Evolutionary conservation across 129 eudicot species (phyloP), one percentile per base, ranked within the genome.

Genomic region (Centrapalus pauciflorus): DNA sequence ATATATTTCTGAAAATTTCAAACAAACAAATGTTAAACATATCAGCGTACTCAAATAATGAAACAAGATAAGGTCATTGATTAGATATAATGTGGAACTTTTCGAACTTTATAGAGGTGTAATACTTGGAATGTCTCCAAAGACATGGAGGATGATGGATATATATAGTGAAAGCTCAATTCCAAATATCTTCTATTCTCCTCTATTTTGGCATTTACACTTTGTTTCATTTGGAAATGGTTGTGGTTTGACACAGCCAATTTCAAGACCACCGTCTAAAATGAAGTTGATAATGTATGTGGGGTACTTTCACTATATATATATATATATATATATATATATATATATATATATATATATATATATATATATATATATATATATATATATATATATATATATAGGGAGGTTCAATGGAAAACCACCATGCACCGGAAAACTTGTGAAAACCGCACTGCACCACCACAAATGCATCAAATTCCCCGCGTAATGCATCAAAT

Each of bases 41-140:
- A 40, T 37, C 27, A 55, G 60, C 72, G 41, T 65, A 4, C 60
- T 38, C 12, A 64, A 54, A 54, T 40, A 55, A 64, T 54, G 56
- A 65, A 74, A 45, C 48, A 74, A 29, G 20, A 65, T 74, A 72
- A 72, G 78, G 78, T 33, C 72, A 41, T n/a, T 74, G 49, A 63
- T n/a, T n/a, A n/a, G n/a, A n/a, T n/a, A n/a, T n/a, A n/a, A n/a
- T 52, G 38, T 52, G 65, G 77, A 63, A 33, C 25, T 37, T 63
- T 73, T 57, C 40, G 59, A 73, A 41, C 72, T 64, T 55, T 23
- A 55, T 64, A 37, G 38, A 55, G 27, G 59, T 43, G 57, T 21
- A 40, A 28, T 55, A 64, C 51, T 64, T 73, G 64, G 66, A 66
- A 41, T 73, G 66, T 73, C 27, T 65, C 35, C 51, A 74, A 64